phyloP scores from a whole-genome alignment of 2,329 filamentous ascomycete genomes.

The Thermothelomyces thermophilus region DNA sequence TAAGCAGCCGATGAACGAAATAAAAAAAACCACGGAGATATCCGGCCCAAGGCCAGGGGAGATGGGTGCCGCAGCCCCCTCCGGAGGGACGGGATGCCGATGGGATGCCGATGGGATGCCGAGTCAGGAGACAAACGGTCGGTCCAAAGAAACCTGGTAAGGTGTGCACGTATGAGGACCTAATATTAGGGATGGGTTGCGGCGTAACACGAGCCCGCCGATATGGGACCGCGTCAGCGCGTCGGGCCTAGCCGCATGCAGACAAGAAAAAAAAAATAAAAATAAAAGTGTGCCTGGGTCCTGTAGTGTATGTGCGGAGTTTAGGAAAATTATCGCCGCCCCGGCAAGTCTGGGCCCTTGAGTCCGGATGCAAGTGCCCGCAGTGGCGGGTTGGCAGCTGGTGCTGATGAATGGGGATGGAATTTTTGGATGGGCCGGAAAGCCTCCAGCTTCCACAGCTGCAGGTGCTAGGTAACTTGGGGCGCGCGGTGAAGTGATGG shows the following conservation, averaged over 20 bases:
- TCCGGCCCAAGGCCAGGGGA: too few relatives aligned
- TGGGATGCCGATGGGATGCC: background rate
- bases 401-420: background rate
- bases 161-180: too few relatives aligned
- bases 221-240: conserved; percentile 10
- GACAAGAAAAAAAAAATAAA: background rate
- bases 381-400: background rate
- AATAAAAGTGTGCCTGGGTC: background rate
- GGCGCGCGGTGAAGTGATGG: too few relatives aligned
- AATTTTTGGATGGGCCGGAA: background rate
- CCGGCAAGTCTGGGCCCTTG: background rate
- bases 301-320: background rate
- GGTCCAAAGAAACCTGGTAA: too few relatives aligned
- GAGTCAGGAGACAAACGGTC: background rate
- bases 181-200: too few relatives aligned
- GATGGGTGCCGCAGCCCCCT: conserved; percentile 1
- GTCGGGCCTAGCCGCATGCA: background rate
- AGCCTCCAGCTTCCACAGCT: background rate
- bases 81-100: too few relatives aligned
- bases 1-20: too few relatives aligned
- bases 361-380: background rate
- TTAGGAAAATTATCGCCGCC: conserved; percentile 7
- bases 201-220: background rate
- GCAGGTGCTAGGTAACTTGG: too few relatives aligned
- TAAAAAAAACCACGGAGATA: too few relatives aligned